Conservation (phyloP, 148 eudicot species). For the Diospyros kaki region DNA sequence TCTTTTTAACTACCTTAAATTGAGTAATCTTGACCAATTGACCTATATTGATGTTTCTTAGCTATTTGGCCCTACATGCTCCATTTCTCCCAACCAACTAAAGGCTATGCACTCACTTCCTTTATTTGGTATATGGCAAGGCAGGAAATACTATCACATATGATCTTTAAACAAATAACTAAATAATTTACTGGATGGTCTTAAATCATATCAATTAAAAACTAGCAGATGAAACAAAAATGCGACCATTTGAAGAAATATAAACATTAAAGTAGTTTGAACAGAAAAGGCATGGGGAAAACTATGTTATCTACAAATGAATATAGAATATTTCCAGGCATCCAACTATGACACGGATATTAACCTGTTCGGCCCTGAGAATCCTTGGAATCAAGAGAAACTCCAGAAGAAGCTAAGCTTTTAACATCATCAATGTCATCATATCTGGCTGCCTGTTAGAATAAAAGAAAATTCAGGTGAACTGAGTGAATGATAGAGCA, state of each 20-base stretch:
- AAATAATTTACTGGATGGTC: background rate
- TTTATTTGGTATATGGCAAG: background rate
- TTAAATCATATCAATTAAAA: background rate
- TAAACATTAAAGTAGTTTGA: background rate
- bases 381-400: conserved; percentile 66
- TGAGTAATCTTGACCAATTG: background rate
- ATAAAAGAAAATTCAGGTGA: background rate
- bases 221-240: background rate
- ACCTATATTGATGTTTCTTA: background rate
- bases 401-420: conserved; percentile 56
- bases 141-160: background rate
- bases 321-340: background rate
- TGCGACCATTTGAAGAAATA: background rate
- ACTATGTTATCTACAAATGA: background rate
- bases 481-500: too few species aligned
- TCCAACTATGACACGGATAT: background rate
- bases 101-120: background rate
- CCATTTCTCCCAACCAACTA: background rate
- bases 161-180: background rate
- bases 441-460: conserved; percentile 80
- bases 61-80: background rate
- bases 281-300: background rate
- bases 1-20: background rate
- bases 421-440: conserved; percentile 72
- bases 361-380: conserved; percentile 83